phyloP scores from a whole-genome alignment of 768 basidiomycete species.

The Leccinum incarnatum region DNA sequence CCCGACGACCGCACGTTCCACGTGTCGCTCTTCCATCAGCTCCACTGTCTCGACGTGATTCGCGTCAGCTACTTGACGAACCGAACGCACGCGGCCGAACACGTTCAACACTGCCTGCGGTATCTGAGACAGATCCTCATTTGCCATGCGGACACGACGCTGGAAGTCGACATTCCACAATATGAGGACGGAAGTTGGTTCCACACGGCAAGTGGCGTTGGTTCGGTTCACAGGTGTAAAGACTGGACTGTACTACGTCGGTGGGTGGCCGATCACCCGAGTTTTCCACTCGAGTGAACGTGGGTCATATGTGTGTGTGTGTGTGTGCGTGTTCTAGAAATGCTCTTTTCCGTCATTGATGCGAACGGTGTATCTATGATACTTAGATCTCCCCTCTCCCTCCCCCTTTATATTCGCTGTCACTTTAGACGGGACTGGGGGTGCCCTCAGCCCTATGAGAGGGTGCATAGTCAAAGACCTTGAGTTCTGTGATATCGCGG shows the following conservation, averaged over 20 bases:
- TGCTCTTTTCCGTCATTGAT: neutral
- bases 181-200: slow-evolving; percentile 21
- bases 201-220: slow-evolving; percentile 31
- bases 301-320: neutral
- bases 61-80: slow-evolving; percentile 29
- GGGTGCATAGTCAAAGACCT: neutral
- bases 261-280: slow-evolving; percentile 29
- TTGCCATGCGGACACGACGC: slow-evolving; percentile 38
- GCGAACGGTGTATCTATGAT: neutral
- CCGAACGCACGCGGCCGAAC: slow-evolving; percentile 23
- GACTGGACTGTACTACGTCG: slow-evolving; percentile 34
- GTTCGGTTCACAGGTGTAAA: slow-evolving; percentile 31
- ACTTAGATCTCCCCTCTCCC: neutral
- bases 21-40: slow-evolving; percentile 45
- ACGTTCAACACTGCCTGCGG: slow-evolving; percentile 38
- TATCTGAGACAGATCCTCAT: slow-evolving; percentile 39
- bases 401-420: neutral
- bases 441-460: neutral
- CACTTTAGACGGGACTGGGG: neutral
- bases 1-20: slow-evolving; percentile 33
- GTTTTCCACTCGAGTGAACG: slow-evolving; percentile 21
- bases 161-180: slow-evolving; percentile 34
- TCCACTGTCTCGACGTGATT: slow-evolving; percentile 44
- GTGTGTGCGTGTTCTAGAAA: neutral
- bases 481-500: neutral